phyloP scores from a whole-genome alignment of 768 basidiomycete genomes.

The Suillus occidentalis region DNA sequence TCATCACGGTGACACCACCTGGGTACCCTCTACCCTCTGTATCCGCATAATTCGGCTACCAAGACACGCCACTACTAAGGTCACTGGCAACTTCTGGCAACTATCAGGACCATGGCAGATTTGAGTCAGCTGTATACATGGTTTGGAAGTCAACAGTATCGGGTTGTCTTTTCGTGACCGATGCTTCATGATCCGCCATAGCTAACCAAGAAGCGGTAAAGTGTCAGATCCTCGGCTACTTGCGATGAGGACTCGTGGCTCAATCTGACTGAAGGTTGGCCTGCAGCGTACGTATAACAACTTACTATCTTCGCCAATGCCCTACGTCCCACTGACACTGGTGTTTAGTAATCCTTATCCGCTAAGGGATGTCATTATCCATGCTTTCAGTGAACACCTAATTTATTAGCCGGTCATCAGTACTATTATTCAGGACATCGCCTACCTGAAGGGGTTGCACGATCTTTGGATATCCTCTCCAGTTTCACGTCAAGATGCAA shows the following conservation, averaged over 20 bases:
- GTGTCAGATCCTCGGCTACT: not conserved
- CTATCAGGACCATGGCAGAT: not conserved
- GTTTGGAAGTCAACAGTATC: no score
- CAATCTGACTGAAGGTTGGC: not conserved
- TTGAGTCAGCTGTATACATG: not conserved
- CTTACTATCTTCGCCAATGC: no score
- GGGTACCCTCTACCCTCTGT: not conserved
- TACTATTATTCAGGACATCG: not conserved
- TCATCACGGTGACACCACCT: not conserved
- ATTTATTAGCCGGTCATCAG: not conserved
- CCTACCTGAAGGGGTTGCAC: not conserved
- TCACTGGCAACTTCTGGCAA: not conserved
- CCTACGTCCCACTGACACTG: not conserved
- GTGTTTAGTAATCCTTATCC: not conserved
- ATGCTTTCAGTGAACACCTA: not conserved
- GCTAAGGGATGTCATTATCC: not conserved
- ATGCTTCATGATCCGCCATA: not conserved
- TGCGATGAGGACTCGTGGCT: not conserved
- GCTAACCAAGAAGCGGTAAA: no score
- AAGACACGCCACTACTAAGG: not conserved
- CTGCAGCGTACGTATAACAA: not conserved
- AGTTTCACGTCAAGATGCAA: not conserved
- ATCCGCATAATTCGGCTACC: not conserved
- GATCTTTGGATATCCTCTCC: not conserved
- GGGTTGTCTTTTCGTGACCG: not conserved